Percentiles rank a stretch among this genome's conserved stretches.
These are phyloP conservation scores for Neopestalotiopsis clavispora DNA, from an alignment of 2,329 filamentous ascomycete genomes.

Conservation along the genomic window DNA sequence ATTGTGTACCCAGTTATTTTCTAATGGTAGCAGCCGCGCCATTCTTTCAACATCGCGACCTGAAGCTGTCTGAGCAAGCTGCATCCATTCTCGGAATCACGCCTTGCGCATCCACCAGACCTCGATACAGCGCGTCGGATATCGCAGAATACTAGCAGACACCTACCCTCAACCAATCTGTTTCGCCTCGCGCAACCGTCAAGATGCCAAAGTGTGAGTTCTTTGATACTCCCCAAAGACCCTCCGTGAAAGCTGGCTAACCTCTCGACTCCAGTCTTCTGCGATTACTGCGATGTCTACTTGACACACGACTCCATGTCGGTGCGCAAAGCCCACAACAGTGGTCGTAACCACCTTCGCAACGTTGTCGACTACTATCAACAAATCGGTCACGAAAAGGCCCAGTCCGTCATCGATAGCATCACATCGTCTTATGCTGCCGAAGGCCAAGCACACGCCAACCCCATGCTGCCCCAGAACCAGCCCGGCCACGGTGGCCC, in stretches of 20 bases:
- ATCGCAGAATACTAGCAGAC: not conserved
- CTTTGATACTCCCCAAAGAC: slow-evolving; percentile 17
- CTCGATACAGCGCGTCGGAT: not conserved
- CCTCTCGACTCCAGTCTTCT: slow-evolving; percentile 65
- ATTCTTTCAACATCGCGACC: slow-evolving; percentile 7
- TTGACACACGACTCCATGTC: slow-evolving; percentile 99
- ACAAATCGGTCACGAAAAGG: slow-evolving; percentile 98
- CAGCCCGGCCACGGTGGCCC: slow-evolving; percentile 56
- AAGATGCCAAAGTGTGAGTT: slow-evolving; percentile 89
- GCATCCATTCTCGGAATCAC: not conserved
- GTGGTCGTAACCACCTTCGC: slow-evolving; percentile 91
- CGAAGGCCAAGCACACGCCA: slow-evolving; percentile 85
- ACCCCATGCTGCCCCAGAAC: slow-evolving; percentile 80
- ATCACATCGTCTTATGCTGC: slow-evolving; percentile 96
- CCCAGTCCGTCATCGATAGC: slow-evolving; percentile 96
- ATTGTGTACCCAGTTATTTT: slow-evolving; percentile 9
- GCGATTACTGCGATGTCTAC: slow-evolving; percentile 99
- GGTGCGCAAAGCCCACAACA: slow-evolving; percentile 98
- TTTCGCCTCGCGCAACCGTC: slow-evolving; percentile 25
- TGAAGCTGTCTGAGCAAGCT: not conserved
- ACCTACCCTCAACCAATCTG: not conserved
- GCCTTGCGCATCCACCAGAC: too few relatives aligned
- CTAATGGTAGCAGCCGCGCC: not conserved
- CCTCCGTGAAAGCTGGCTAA: slow-evolving; percentile 39
- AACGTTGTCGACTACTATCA: slow-evolving; percentile 99